These are phyloP conservation scores for Neurospora sp. DNA, from an alignment of 495 filamentous ascomycete genomes.

Conservation along the genomic window DNA sequence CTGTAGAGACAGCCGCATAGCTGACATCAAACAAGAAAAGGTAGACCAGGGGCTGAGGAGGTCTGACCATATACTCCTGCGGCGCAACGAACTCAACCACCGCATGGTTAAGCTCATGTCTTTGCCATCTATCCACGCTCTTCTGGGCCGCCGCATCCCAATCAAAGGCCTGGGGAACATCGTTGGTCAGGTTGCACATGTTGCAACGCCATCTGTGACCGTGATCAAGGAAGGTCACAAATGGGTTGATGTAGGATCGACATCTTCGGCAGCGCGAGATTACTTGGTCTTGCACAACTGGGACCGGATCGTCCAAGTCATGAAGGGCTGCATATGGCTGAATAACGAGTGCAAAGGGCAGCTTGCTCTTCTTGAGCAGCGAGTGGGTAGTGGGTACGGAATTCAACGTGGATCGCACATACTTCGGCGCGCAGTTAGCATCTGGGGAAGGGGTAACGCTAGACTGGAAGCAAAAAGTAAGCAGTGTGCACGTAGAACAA, in stretches of 20 bases:
- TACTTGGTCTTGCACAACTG: conserved; percentile 90
- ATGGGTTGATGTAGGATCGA: conserved; percentile 95
- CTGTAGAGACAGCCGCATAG: conserved; percentile 80
- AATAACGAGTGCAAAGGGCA: conserved; percentile 92
- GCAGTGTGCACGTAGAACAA: not conserved
- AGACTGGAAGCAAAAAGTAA: conserved; percentile 47
- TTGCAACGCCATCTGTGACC: conserved; percentile 98
- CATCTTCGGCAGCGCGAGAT: conserved; percentile 94
- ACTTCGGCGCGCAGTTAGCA: conserved; percentile 89
- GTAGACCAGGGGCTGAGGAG: conserved; percentile 95
- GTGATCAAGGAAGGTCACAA: conserved; percentile 90
- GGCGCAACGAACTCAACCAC: conserved; percentile 96
- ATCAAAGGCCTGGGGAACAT: conserved; percentile 96
- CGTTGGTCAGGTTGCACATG: conserved; percentile 98
- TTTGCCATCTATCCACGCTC: conserved; percentile 78
- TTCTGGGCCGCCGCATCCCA: conserved; percentile 91
- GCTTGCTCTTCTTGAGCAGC: conserved; percentile 88
- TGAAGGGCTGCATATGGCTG: conserved; percentile 91
- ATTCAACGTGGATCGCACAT: conserved; percentile 90
- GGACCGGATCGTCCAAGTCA: conserved; percentile 81
- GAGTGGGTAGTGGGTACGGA: conserved; percentile 84
- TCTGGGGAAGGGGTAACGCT: conserved; percentile 87
- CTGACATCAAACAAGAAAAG: conserved; percentile 96
- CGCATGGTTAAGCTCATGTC: conserved; percentile 83
- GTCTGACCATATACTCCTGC: conserved; percentile 98